Percentiles rank a stretch among this genome's conserved stretches.
These are phyloP conservation scores for Mercurialis annua DNA, from an alignment of 345 rosid species.

Conservation along the genomic window DNA sequence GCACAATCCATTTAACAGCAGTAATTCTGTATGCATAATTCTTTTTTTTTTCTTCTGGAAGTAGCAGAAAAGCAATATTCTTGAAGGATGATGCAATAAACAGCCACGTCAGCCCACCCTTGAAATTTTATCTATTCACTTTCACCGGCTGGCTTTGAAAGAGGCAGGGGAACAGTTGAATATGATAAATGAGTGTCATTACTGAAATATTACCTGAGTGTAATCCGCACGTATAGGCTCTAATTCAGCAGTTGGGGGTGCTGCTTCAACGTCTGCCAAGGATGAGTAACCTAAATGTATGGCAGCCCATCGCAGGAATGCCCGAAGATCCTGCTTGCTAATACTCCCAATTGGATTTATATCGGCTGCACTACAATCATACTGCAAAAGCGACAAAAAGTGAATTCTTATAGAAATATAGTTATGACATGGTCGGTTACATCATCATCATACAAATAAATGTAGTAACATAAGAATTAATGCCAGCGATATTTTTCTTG, in stretches of 20 bases:
- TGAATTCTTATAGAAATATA: not conserved
- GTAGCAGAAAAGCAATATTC: no score
- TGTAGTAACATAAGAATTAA: not conserved
- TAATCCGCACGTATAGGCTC: slow-evolving; percentile 95
- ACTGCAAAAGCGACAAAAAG: slow-evolving; percentile 46
- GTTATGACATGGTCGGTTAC: not conserved
- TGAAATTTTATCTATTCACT: not conserved
- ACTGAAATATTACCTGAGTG: slow-evolving; percentile 54
- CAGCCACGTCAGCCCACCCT: not conserved
- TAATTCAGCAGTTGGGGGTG: slow-evolving; percentile 96
- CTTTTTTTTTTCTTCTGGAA: no score
- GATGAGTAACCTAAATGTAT: slow-evolving; percentile 78
- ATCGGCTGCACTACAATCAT: slow-evolving; percentile 97
- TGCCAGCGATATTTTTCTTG: not conserved
- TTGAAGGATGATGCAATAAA: no score
- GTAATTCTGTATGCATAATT: no score
- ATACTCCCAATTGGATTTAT: slow-evolving; percentile 98
- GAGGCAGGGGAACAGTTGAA: not conserved
- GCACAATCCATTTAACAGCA: no score
- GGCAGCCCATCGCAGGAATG: slow-evolving; percentile 91
- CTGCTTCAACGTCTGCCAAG: slow-evolving; percentile 88
- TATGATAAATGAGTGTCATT: not conserved
- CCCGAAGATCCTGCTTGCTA: slow-evolving; percentile 84
- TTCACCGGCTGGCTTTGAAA: not conserved
- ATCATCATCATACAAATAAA: not conserved